Base-by-base conservation (phyloP, 768 basidiomycete species). In the Russula griseocarnosa region DNA sequence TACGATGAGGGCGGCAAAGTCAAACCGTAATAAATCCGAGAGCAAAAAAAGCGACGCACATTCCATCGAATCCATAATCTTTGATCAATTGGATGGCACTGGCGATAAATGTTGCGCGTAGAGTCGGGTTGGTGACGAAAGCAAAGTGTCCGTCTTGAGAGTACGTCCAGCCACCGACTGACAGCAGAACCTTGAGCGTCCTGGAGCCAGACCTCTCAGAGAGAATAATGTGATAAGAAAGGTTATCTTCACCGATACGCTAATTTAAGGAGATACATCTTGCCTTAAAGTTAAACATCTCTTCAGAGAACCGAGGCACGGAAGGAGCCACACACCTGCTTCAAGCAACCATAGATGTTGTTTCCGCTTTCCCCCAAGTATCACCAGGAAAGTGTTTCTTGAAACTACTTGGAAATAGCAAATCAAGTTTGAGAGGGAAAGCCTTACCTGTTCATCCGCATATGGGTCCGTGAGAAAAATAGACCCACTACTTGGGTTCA, bases 191-290 rank as follows among this genome's bases (percentile, higher is more conserved):
- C 16, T 50, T 50, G 26, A 50, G 49, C 26, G 24, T 28, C 26
- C 49, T 50, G 26, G 26, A 24, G 14, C 49, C 49, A 18, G 26
- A 26, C 14, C 26, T 28, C 26, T 50, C 24, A 50, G 26, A 50
- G 13, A 50, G 18, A 28, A 13, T 50, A 18, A 50, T 10, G 26
- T 14, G 8, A 28, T 2, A 49, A 16, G 24, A 14, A 50, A 50
- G 0, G 8, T 28, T 6, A 3, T 26, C 24, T 28, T 28, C 26
- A 50, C 49, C 26, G 28, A 18, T 50, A 26, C 10, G 24, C 49
- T 7, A 50, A 50, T 50, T 50, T 50, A 7, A 50, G 49, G 26
- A 50, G 49, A 26, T 50, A 50, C 49, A 50, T 50, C 49, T 50
- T 6, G 20, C 16, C 26, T 14, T 7, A 28, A 28, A 3, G 24